Percentiles rank a stretch among this genome's conserved stretches.
Evolutionary conservation across 1,139 yeast genomes (phyloP).

Genomic region (Geotrichum phurueaensis): DNA sequence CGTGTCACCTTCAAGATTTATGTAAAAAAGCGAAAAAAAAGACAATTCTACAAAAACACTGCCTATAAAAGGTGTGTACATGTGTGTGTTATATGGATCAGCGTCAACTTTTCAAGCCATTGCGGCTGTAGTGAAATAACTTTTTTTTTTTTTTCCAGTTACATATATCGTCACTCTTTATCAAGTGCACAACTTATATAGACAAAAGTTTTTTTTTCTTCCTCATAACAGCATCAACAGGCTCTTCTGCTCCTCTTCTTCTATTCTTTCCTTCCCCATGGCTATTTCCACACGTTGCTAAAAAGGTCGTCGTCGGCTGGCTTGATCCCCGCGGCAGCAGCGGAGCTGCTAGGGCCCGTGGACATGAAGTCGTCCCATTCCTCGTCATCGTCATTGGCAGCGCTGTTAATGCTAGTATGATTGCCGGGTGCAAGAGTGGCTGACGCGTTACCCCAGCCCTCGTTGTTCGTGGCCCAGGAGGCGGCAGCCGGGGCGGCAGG

Average conservation of each 20-base stretch:
- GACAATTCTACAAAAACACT: too few species aligned
- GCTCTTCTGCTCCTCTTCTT: too few species aligned
- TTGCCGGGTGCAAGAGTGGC: neutral
- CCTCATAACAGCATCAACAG: too few species aligned
- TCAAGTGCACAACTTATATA: too few species aligned
- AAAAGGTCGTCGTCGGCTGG: constrained; percentile 54
- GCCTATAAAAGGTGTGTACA: too few species aligned
- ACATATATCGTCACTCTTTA: neutral
- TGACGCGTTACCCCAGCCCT: neutral
- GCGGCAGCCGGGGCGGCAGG: neutral
- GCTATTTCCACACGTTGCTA: constrained; percentile 56
- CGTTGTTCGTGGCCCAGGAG: neutral
- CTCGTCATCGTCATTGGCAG: neutral
- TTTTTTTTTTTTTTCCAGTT: neutral
- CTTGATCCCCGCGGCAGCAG: constrained; percentile 18
- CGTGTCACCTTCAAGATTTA: too few species aligned
- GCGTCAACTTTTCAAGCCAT: too few species aligned
- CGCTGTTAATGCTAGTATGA: neutral
- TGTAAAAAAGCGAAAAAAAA: too few species aligned
- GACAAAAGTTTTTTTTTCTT: too few species aligned
- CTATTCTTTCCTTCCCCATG: neutral
- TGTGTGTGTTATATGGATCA: too few species aligned
- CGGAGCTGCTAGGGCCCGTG: constrained; percentile 12
- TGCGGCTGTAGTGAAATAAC: neutral
- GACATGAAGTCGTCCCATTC: constrained; percentile 27